Conservation (phyloP, 352 stramenopile genomes). For the Pythium insidiosum region DNA sequence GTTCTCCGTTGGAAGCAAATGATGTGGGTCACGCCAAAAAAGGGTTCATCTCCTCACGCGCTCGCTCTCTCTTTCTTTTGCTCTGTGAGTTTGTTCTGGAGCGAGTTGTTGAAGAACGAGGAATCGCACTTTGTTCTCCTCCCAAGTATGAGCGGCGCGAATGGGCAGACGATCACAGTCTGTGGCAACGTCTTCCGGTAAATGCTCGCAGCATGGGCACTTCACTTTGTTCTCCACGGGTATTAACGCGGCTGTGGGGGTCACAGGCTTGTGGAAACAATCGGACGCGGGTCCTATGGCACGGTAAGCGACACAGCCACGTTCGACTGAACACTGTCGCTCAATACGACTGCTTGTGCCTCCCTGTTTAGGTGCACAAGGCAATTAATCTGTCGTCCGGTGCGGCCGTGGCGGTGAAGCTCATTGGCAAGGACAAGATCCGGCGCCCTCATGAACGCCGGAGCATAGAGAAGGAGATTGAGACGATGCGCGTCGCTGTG, state of each 20-base stretch:
- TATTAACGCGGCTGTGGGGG: neutral
- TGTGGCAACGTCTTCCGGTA: constrained; percentile 78
- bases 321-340: neutral
- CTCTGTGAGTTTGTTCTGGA: no score
- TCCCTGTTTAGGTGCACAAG: constrained; percentile 55
- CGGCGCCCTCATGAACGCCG: constrained; percentile 60
- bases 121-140: no score
- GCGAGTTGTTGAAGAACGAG: no score
- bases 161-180: constrained; percentile 70
- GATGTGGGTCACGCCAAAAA: no score
- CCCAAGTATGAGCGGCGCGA: constrained; percentile 59
- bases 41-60: no score
- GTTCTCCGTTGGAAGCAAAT: no score
- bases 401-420: constrained; percentile 69
- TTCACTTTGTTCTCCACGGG: neutral
- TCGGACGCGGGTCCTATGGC: constrained; percentile 74
- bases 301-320: no score
- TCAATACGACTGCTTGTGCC: no score
- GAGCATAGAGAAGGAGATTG: constrained; percentile 83
- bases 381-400: constrained; percentile 74
- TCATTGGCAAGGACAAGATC: constrained; percentile 74
- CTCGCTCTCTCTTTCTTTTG: no score
- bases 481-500: constrained; percentile 78
- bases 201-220: constrained; percentile 3
- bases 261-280: constrained; percentile 74